Evolutionary conservation across 495 filamentous ascomycete species (phyloP).

Genomic region (Aspergillus kassunensis): DNA sequence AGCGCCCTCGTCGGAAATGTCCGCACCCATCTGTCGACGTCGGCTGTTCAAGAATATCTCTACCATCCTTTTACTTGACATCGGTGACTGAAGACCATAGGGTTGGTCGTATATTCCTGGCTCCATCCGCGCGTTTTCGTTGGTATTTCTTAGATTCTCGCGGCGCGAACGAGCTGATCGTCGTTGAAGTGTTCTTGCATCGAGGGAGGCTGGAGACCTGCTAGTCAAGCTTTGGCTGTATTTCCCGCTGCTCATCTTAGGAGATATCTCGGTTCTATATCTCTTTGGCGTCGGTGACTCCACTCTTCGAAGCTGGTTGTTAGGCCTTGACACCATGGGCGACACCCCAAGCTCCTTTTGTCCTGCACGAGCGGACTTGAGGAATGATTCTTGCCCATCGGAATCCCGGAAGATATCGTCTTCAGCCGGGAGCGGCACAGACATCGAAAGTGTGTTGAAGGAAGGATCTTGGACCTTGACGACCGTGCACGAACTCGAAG

Average conservation of each 20-base stretch:
- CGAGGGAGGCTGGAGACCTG: conserved; percentile 28
- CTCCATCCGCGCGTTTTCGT: conserved; percentile 30
- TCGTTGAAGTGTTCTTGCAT: conserved; percentile 24
- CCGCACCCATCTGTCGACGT: conserved; percentile 37
- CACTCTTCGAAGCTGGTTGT: conserved; percentile 19
- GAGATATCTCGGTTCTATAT: conserved; percentile 13
- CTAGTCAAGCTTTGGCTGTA: conserved; percentile 30
- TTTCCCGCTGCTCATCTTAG: conserved; percentile 28
- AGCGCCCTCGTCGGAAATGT: conserved; percentile 15
- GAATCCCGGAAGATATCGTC: neutral
- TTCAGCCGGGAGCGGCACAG: neutral
- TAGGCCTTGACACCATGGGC: conserved; percentile 25
- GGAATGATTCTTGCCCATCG: neutral
- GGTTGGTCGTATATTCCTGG: conserved; percentile 22
- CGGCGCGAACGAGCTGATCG: conserved; percentile 28
- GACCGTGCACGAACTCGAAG: conserved; percentile 29
- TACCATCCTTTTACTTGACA: conserved; percentile 57
- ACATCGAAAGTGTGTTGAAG: neutral
- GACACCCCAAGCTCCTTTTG: conserved; percentile 13
- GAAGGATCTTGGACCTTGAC: conserved; percentile 17
- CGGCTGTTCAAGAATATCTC: conserved; percentile 56
- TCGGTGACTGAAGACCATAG: conserved; percentile 23
- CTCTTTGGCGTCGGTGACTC: conserved; percentile 35
- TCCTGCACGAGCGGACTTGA: conserved; percentile 1
- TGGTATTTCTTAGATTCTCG: conserved; percentile 24